Evolutionary conservation across 306 rosid species (phyloP), one percentile per base, ranked within the genome.

Genomic region (Rosa chinensis): DNA sequence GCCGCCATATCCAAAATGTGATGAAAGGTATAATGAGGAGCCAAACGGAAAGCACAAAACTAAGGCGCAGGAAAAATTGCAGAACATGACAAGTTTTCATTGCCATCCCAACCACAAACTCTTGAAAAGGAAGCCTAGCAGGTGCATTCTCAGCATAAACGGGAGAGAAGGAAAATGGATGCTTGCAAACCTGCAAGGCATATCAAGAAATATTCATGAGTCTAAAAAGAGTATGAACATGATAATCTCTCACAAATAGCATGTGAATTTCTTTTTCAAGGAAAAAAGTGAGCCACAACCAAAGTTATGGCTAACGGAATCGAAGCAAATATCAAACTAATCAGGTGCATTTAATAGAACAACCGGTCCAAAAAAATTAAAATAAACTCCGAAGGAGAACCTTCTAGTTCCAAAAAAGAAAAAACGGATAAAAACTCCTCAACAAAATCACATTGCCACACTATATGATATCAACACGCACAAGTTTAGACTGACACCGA

Each of bases 1-100:
- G 82, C 83, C 99, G 89, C 99, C 99, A 96, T 80, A 93, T 96
- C 99, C 99, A 96, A 83, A 96, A 96, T 25, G 99, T 96, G 85
- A 96, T 91, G 74, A 96, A 96, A 74, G 98, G 99, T 79, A 96
- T 93, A 48, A 96, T 96, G 72, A 96, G 89, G 77, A 96, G 97
- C 99, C 99, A 96, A 71, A 96, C 99, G 14, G 99, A 89, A 49
- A 96, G 89, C 73, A 96, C 99, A 89, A 96, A 96, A 77, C 98
- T 89, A 77, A 96, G 89, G 59, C 99, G 99, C 85, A 96, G 73
- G 82, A 93, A 84, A 90, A 96, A 96, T 78, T 93, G 98, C 87
- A 96, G 86, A 63, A 96, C 96, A 84, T 93, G 97, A 73, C 99
- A 96, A 68, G 99, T 97, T 85, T 93, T 96, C 98, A 93, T 90